Evolutionary conservation across 2,329 filamentous ascomycete genomes (phyloP).

Genomic region (Coniochaeta prunicola): DNA sequence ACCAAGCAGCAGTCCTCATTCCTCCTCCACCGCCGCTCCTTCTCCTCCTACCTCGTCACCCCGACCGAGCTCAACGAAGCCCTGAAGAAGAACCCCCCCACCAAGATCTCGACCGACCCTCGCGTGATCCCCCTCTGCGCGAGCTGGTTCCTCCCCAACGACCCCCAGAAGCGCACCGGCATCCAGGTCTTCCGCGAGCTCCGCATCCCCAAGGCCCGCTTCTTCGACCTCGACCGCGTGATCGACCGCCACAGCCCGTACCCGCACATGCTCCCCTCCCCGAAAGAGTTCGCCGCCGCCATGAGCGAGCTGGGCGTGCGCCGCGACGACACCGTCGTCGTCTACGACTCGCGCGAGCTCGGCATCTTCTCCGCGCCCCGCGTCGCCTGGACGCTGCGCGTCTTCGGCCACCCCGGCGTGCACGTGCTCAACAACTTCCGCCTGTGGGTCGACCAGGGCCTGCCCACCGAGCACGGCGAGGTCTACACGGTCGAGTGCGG

Average conservation of each 20-base stretch:
- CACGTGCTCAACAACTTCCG: slow-evolving; percentile 95
- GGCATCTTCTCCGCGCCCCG: slow-evolving; percentile 92
- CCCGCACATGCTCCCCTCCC: slow-evolving; percentile 89
- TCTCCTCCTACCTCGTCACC: slow-evolving; percentile 80
- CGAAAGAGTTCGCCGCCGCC: slow-evolving; percentile 73
- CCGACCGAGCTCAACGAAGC: slow-evolving; percentile 76
- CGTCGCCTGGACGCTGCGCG: slow-evolving; percentile 85
- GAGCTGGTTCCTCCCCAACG: slow-evolving; percentile 94
- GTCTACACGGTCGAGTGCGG: slow-evolving; percentile 60
- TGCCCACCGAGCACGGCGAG: slow-evolving; percentile 74
- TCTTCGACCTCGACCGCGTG: slow-evolving; percentile 92
- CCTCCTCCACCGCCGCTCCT: slow-evolving; percentile 33
- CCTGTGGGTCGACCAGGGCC: slow-evolving; percentile 80
- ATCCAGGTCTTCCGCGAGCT: slow-evolving; percentile 72
- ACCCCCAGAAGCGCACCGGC: slow-evolving; percentile 62
- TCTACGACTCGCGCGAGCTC: slow-evolving; percentile 86
- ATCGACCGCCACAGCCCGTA: slow-evolving; percentile 84
- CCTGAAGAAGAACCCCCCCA: slow-evolving; percentile 73
- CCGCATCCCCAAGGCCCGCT: slow-evolving; percentile 82
- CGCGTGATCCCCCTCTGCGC: slow-evolving; percentile 86
- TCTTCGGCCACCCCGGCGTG: slow-evolving; percentile 84
- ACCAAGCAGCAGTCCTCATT: not conserved
- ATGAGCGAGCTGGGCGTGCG: slow-evolving; percentile 87
- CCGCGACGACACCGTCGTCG: slow-evolving; percentile 81
- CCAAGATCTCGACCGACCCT: slow-evolving; percentile 72